Percentiles rank a stretch among this genome's conserved stretches.
Evolutionary conservation across 2,329 filamentous ascomycete species (phyloP).

Genomic region (Karstenula rhodostoma): DNA sequence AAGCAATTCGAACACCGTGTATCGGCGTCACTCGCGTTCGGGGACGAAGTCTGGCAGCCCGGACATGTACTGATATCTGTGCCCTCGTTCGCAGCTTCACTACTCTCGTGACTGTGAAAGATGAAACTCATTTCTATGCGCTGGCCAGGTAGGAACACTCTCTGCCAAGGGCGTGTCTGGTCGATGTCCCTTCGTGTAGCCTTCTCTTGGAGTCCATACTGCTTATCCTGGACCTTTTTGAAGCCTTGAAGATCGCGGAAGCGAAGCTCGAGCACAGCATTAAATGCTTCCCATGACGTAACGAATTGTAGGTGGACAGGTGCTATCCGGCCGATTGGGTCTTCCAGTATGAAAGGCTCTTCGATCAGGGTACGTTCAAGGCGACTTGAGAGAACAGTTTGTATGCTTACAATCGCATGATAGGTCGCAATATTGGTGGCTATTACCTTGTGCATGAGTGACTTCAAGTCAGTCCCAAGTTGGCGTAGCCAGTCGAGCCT

Average conservation of each 20-base stretch:
- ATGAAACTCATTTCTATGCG: constrained; percentile 24
- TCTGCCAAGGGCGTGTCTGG: constrained; percentile 8
- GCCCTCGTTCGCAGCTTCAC: neutral
- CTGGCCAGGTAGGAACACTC: constrained; percentile 24
- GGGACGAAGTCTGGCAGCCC: constrained; percentile 13
- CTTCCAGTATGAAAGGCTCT: constrained; percentile 27
- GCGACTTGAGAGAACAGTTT: constrained; percentile 15
- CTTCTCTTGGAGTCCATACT: constrained; percentile 24
- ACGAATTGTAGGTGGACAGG: constrained; percentile 27
- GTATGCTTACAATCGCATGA: constrained; percentile 18
- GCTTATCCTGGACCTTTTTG: constrained; percentile 18
- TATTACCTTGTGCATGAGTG: constrained; percentile 14
- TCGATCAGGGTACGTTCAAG: constrained; percentile 19
- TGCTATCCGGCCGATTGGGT: constrained; percentile 25
- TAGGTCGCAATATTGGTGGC: constrained; percentile 25
- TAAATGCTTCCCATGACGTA: constrained; percentile 25
- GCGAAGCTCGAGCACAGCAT: constrained; percentile 24
- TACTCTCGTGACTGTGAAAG: constrained; percentile 7
- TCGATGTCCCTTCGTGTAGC: constrained; percentile 20
- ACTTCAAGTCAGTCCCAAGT: constrained; percentile 20
- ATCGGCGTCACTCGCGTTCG: neutral
- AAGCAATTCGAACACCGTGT: constrained; percentile 14
- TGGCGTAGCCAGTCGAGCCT: constrained; percentile 18
- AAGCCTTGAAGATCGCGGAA: constrained; percentile 21
- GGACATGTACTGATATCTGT: constrained; percentile 14